Evolutionary conservation across 352 stramenopile species (phyloP), one percentile per base, ranked within the genome.

Genomic region (Thalassiosira mediterranea): DNA sequence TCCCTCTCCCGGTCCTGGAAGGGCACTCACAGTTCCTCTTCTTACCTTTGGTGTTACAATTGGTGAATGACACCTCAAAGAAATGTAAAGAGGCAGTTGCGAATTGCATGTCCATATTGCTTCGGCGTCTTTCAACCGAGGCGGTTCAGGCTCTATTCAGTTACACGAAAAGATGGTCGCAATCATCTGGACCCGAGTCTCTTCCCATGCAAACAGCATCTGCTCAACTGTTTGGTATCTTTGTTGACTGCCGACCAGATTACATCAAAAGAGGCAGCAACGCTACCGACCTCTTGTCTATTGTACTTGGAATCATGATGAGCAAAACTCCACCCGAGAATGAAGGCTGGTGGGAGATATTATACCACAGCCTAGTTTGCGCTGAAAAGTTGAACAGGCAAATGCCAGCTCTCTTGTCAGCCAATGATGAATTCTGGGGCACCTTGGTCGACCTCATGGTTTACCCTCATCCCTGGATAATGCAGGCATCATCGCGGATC

Each of bases 41-140:
- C 59, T 76, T 99, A 51, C 96, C 96, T 32, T 86, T 98, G n/a
- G 95, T 98, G 51, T 81, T 98, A 31, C 96, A 97, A 52, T 72
- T 99, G 25, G 94, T 95, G 0, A 99, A 99, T 73, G 96, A 99
- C 63, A 94, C 98, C 29, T 92, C 94, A 1, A 89, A 91, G 0
- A 87, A 86, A 57, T 98, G 96, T 69, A 93, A 95, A 49, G 81
- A 94, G 46, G 84, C 95, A 2, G 89, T 96, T 4, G 79, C 89
- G 3, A 84, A 93, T 44, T 84, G 67, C 38, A 93, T 98, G 34
- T 90, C 75, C 42, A 90, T 88, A 23, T 87, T 98, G 1, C 73
- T 98, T 31, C 88, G 90, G 63, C 93, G 96, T 51, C 87, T 97
- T 32, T 93, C 93, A 48, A 96, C 94, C 74, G 94, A 97, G 52